A percentile compares a stretch with the other conserved stretches of the same genome.
phyloP scores from a whole-genome alignment of 129 eudicot species.

The Flaveria bidentis region DNA sequence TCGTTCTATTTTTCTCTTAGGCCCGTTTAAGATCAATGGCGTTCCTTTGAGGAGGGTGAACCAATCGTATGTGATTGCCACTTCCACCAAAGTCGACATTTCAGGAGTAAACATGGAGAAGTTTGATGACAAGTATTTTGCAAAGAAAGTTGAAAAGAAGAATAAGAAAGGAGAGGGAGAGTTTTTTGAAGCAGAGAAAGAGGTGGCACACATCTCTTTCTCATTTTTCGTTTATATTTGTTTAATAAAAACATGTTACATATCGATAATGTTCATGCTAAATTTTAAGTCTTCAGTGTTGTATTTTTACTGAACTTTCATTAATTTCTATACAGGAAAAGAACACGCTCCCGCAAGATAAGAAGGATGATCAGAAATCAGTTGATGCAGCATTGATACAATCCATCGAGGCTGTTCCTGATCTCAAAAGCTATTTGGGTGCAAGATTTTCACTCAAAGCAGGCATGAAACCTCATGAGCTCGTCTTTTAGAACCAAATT shows the following conservation, averaged over 20 bases:
- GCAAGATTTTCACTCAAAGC: slow-evolving; percentile 67
- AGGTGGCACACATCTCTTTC: slow-evolving; percentile 30
- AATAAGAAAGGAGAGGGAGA: slow-evolving; percentile 64
- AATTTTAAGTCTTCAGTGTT: no score
- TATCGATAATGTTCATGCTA: background rate
- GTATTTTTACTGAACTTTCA: background rate
- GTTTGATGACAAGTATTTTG: slow-evolving; percentile 63
- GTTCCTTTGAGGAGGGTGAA: slow-evolving; percentile 78
- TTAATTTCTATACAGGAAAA: slow-evolving; percentile 39
- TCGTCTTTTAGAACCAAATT: slow-evolving; percentile 45
- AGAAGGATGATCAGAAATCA: slow-evolving; percentile 69
- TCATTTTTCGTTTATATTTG: background rate
- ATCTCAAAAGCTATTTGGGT: slow-evolving; percentile 60
- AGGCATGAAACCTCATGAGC: slow-evolving; percentile 75
- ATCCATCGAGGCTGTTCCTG: slow-evolving; percentile 57
- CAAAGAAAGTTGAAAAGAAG: slow-evolving; percentile 60
- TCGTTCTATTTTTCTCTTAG: slow-evolving; percentile 16
- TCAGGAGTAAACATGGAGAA: slow-evolving; percentile 53
- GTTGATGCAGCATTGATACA: slow-evolving; percentile 55
- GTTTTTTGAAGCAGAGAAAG: slow-evolving; percentile 66
- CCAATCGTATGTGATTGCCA: slow-evolving; percentile 66
- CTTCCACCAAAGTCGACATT: slow-evolving; percentile 63
- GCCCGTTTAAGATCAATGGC: slow-evolving; percentile 75
- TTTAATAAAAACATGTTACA: background rate
- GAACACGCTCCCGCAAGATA: slow-evolving; percentile 52